Evolutionary conservation across 1,284 basidiomycete species (phyloP), one percentile per base, ranked within the genome.

Genomic region (Melampsora allii-populina): DNA sequence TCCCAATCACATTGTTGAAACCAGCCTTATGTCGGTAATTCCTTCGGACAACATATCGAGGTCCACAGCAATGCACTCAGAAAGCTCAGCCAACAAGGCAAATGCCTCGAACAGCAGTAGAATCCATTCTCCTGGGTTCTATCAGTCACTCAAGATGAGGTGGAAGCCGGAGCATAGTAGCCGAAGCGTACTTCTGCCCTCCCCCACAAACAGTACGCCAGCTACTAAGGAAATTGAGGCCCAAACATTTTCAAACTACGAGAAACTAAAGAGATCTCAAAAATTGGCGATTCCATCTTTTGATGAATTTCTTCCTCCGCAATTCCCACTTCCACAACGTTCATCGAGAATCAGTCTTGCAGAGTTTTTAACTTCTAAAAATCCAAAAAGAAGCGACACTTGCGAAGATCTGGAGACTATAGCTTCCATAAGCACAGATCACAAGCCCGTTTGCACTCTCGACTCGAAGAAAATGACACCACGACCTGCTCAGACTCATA

Each of bases 131-230:
- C 67, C 67, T 29, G 61, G 61, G 46, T 69, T 69, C 36, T 69
- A 69, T 19, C 67, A 63, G 27, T 69, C 67, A 29, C 67, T 69
- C 67, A 69, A 69, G 59, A 61, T 60, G 60, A 46, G 67, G 45
- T 69, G 67, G 67, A 69, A 50, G 14, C 67, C 60, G 19, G 67
- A 69, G 3, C n/a, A 24, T 33, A 17, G 59, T 7, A 24, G 45
- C 50, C 27, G 42, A 21, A 31, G 61, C 50, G 59, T 42, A 14
- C 39, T 39, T 39, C 46, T 45, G 12, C n/a, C n/a, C n/a, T 31
- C 27, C 45, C 39, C 61, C 42, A 19, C 67, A 33, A n/a, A n/a
- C 48, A 7, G 5, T 27, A 9, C 58, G 1, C 48, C 31, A 17
- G 29, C 46, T 5, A 31, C 12, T 24, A 67, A 45, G 19, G 21